phyloP scores from a whole-genome alignment of 257 asterid species.

The Leptodermis oblonga region DNA sequence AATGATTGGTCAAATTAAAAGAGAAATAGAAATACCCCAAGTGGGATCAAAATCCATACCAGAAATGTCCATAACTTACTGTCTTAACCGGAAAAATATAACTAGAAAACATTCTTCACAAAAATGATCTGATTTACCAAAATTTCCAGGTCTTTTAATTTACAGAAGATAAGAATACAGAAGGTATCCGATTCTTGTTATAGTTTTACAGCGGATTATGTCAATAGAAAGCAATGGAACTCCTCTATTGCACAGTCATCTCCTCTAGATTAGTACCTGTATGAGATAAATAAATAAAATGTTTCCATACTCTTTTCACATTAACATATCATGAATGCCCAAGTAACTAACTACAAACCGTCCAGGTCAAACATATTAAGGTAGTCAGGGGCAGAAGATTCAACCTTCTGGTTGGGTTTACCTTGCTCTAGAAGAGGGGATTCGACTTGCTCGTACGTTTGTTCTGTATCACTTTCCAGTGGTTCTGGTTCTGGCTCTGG shows the following conservation, averaged over 20 bases:
- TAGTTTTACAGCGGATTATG: constrained; percentile 3
- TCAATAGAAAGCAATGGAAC: constrained; percentile 25
- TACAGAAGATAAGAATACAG: neutral
- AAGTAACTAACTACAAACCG: constrained; percentile 68
- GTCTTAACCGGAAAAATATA: neutral
- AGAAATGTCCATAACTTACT: neutral
- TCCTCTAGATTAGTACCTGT: constrained; percentile 68
- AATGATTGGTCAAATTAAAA: too few relatives aligned
- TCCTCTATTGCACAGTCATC: constrained; percentile 48
- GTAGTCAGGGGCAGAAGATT: constrained; percentile 65
- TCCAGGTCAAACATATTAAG: constrained; percentile 77
- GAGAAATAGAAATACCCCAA: neutral
- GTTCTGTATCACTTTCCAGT: constrained; percentile 42
- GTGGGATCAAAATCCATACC: neutral
- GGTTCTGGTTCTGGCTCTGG: constrained; percentile 50
- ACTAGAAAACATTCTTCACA: neutral
- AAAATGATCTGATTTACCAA: too few relatives aligned
- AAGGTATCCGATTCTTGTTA: neutral
- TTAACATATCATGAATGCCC: constrained; percentile 49
- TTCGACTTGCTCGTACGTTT: constrained; percentile 37
- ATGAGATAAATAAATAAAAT: constrained; percentile 58
- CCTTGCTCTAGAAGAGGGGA: constrained; percentile 64
- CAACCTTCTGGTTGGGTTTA: constrained; percentile 64
- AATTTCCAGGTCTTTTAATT: neutral
- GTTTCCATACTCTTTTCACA: constrained; percentile 48